Base-by-base conservation (phyloP, 805 yeast species). In the Metschnikowia proteae region DNA sequence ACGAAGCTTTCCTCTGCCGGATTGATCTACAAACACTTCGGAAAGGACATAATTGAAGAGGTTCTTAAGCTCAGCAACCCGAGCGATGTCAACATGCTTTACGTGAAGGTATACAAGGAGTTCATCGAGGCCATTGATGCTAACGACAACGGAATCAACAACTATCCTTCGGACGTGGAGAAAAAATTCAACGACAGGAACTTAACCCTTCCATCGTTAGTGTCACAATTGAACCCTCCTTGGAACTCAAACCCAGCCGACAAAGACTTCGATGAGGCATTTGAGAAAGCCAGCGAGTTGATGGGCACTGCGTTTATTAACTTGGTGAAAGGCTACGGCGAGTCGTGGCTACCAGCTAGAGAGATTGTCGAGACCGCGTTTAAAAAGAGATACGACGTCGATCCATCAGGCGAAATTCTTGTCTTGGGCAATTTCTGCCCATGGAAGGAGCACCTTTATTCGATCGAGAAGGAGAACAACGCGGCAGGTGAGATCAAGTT, bases 1-100 rank as follows among this genome's bases (percentile, higher is more conserved):
- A 94, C 98, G 45, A 91, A 89, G 66, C 76, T 94, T 55, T 85
- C 96, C 17, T 86, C 96, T 49, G 99, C 99, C 6, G 99, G 99
- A 26, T 76, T 94, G 52, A 82, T 94, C 17, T 94, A 84, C 75
- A 92, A 91, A 63, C 92, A 87, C 67, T 87, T 75, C 58, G 96
- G 96, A 55, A 80, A 79, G 58, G 83, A 82, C 43, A 82, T 86
- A 50, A 83, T 87, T 48, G 66, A 75, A 30, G 75, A 80, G 47
- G 68, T 79, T 22, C 67, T 83, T 47, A 70, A 74, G 25, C 71
- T 69, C 49, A 70, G 71, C 11, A 55, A 60, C 8, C 59, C 64
- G 6, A 59, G 61, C 39, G 62, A 70, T 33, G 68, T 88, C 34
- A 86, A 84, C 22, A 67, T 83, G 30, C 71, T 94, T 40, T 89